Base-by-base conservation (phyloP, 768 basidiomycete species). In the Dacryopinax spathularia region DNA sequence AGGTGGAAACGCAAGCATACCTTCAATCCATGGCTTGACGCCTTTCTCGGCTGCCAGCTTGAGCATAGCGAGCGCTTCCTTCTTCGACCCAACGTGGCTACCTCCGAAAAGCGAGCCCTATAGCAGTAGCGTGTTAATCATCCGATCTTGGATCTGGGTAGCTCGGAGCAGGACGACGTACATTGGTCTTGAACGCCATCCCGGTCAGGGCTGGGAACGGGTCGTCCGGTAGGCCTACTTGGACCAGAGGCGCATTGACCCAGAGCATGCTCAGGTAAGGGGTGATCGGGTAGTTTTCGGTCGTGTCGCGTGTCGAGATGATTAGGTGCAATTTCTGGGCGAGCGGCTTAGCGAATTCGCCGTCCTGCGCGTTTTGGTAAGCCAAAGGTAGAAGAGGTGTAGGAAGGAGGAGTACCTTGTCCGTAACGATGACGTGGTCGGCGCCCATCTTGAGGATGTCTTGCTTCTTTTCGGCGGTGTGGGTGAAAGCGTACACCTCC, bases 381-480 rank as follows among this genome's bases (percentile, higher is more conserved):
- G 16, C 60, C 10, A 62, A n/a, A n/a, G n/a, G n/a, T n/a, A n/a
- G n/a, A n/a, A n/a, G n/a, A n/a, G n/a, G n/a, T 44, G 10, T 15
- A 22, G n/a, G 61, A 1, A 20, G 4, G 29, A 33, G 31, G 36
- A 41, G 68, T 63, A 73, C 69, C 63, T 73, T 70, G 65, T 76
- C 60, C 2, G 84, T 84, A 29, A 77, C 72, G 25, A 85, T 75
- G 66, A 83, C 78, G 44, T 79, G 72, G 20, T 76, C 77, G 0
- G 84, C 85, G 1, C 85, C 85, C 67, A 86, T 74, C 69, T 81
- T 76, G 66, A 77, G 72, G 25, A 81, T 82, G 68, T 86, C 84
- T 0, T 79, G 77, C 69, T 78, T 73, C 73, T 85, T 85, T 62
- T 70, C 70, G 25, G 73, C 68, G 29, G 78, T 78, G 71, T 84